Percentiles rank a stretch among this genome's conserved stretches.
phyloP scores from a whole-genome alignment of 1,284 basidiomycete species.

The Mycena citricolor region DNA sequence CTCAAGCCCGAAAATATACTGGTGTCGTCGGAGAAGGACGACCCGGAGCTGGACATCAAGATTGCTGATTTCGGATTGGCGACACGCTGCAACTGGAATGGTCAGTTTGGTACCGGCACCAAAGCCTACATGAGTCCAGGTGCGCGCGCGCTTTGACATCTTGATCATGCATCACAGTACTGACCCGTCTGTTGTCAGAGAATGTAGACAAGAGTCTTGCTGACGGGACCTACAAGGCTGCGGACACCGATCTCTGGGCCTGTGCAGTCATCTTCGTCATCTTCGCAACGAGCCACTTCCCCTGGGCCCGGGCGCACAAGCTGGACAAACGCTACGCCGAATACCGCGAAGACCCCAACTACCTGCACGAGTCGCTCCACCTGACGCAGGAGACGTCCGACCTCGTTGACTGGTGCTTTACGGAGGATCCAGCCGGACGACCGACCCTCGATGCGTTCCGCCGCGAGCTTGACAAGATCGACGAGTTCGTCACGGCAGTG shows the following conservation, averaged over 20 bases:
- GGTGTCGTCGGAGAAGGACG: slow-evolving; percentile 44
- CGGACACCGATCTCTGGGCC: slow-evolving; percentile 96
- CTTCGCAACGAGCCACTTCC: slow-evolving; percentile 57
- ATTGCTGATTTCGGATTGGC: slow-evolving; percentile 98
- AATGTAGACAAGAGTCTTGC: slow-evolving; percentile 82
- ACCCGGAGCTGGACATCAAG: slow-evolving; percentile 59
- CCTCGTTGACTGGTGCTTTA: slow-evolving; percentile 61
- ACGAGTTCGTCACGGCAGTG: too few species aligned
- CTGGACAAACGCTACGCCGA: slow-evolving; percentile 54
- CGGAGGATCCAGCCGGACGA: slow-evolving; percentile 49
- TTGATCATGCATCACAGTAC: too few species aligned
- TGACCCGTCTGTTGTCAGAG: too few species aligned
- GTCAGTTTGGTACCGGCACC: slow-evolving; percentile 94
- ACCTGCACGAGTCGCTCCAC: slow-evolving; percentile 73
- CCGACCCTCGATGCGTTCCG: slow-evolving; percentile 13
- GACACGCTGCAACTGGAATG: slow-evolving; percentile 83
- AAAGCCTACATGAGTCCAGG: slow-evolving; percentile 97
- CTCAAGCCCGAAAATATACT: slow-evolving; percentile 98
- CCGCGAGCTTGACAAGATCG: slow-evolving; percentile 10
- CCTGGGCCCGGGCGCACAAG: slow-evolving; percentile 10
- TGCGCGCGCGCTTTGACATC: slow-evolving; percentile 36
- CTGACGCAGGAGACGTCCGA: slow-evolving; percentile 59
- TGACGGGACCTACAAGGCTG: slow-evolving; percentile 76
- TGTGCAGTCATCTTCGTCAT: slow-evolving; percentile 95
- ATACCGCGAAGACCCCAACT: slow-evolving; percentile 65